Conservation (phyloP, 306 rosid species). For the peach (Prunus persica) region DNA sequence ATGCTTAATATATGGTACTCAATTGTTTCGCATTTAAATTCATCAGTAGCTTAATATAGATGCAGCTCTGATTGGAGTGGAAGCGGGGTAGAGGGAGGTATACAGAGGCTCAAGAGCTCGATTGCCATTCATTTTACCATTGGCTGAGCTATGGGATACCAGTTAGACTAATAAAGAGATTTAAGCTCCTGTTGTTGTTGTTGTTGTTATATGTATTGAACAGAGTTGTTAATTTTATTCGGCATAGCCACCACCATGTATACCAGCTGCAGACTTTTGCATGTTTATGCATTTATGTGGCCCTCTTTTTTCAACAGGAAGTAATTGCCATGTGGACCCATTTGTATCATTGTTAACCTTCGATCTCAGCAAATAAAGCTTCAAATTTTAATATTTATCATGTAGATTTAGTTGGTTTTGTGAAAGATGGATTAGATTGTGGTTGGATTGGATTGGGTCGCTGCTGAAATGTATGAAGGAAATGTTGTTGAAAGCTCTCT, state of each 20-base stretch:
- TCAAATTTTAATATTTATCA: background rate
- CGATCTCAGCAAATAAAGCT: slow-evolving; percentile 35
- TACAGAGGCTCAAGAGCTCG: slow-evolving; percentile 53
- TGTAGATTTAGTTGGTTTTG: too few relatives aligned
- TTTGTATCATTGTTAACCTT: slow-evolving; percentile 29
- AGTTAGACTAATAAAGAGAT: slow-evolving; percentile 40
- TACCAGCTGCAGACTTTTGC: slow-evolving; percentile 47
- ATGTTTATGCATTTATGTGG: slow-evolving; percentile 32
- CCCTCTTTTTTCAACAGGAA: slow-evolving; percentile 29
- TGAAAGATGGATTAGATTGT: too few relatives aligned
- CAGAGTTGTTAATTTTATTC: slow-evolving; percentile 27
- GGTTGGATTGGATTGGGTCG: too few relatives aligned
- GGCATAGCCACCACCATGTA: slow-evolving; percentile 27
- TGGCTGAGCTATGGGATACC: slow-evolving; percentile 71
- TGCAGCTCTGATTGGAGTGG: slow-evolving; percentile 51
- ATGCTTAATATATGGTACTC: slow-evolving; percentile 29
- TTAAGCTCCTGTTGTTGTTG: slow-evolving; percentile 36
- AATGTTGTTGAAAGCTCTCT: too few relatives aligned
- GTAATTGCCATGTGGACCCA: slow-evolving; percentile 33
- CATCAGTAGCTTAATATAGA: slow-evolving; percentile 34
- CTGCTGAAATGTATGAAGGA: too few relatives aligned
- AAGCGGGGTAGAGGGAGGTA: slow-evolving; percentile 39
- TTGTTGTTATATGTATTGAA: slow-evolving; percentile 30
- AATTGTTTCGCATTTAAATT: slow-evolving; percentile 24
- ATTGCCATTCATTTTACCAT: slow-evolving; percentile 68